Conservation (phyloP, 2,329 filamentous ascomycete species). For the Colletotrichum orbiculare region DNA sequence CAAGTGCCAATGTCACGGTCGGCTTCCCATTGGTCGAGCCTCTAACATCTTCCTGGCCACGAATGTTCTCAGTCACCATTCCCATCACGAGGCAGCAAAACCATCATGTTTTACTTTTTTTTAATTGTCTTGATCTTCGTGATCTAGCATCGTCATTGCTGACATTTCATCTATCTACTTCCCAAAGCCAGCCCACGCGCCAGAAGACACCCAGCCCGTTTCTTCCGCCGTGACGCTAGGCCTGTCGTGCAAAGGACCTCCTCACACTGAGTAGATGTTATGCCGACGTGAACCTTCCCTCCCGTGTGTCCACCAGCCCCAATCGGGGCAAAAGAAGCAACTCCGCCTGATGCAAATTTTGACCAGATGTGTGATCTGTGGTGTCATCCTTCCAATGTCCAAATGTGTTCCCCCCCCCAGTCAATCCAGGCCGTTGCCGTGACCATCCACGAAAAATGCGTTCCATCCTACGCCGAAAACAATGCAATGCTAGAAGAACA, state of each 20-base stretch:
- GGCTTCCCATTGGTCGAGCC: conserved; percentile 4
- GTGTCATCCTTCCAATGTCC: conserved; percentile 21
- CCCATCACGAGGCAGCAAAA: neutral
- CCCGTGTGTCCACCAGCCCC: neutral
- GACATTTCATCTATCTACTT: conserved; percentile 34
- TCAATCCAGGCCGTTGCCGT: conserved; percentile 16
- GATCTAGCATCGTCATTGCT: conserved; percentile 24
- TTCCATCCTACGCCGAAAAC: conserved; percentile 36
- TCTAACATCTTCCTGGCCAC: neutral
- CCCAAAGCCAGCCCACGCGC: neutral
- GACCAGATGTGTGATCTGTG: conserved; percentile 15
- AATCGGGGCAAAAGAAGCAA: conserved; percentile 21
- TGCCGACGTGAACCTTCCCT: neutral
- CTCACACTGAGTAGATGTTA: conserved; percentile 16
- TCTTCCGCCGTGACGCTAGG: neutral
- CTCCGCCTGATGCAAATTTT: conserved; percentile 35
- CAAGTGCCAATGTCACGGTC: conserved; percentile 17
- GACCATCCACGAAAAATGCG: conserved; percentile 25
- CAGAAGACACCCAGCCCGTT: conserved; percentile 2
- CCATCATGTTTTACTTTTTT: conserved; percentile 12
- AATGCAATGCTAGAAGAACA: conserved; percentile 35
- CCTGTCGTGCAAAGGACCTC: neutral
- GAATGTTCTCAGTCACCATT: neutral
- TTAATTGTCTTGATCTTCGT: conserved; percentile 23
- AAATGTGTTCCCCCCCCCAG: conserved; percentile 1